Evolutionary conservation across 768 basidiomycete genomes (phyloP), one percentile per base, ranked within the genome.

Genomic region (Goffeauzyma gilvescens): DNA sequence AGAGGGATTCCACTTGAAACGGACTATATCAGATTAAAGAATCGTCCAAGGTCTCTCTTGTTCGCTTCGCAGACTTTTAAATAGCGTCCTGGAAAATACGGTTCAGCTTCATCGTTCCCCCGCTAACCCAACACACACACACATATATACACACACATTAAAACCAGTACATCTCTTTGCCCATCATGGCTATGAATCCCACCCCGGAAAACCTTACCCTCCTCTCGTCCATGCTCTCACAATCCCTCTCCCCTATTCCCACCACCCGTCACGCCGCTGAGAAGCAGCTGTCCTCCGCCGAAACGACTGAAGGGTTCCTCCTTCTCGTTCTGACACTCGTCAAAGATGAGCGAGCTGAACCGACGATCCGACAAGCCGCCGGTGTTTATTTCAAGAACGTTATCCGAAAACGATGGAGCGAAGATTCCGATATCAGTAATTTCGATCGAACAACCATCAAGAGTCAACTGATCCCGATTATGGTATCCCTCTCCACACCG

Each of bases 381-480:
- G 79, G 81, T 39, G 78, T 95, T 25, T 87, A 81, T 66, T 76
- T 93, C 51, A 96, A 95, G 68, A 93, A 96, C 59, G 71, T 79
- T 33, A 72, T 86, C 45, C 86, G 81, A 62, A 69, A 74, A 21
- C 72, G 78, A 66, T 95, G 89, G 87, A 78, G 77, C 13, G 84
- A 87, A 58, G 58, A 63, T n/a, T 44, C 44, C 14, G 51, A 55
- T 4, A 67, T 89, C 24, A 60, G 72, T 2, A 72, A 75, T 39
- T 65, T 69, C 31, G 86, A 90, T 69, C 83, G 86, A 56, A 67
- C 67, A 5, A 59, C 74, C 0, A 68, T 96, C 46, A 77, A 82
- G 53, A 63, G 71, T 1, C 75, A 80, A 52, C 73, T 98, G 34
- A 78, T 98, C 0, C 80, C 83, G 3, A 78, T 86, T 30, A 95